Conservation (phyloP, 441 rosid species). For the Lagerstroemia fauriei region DNA sequence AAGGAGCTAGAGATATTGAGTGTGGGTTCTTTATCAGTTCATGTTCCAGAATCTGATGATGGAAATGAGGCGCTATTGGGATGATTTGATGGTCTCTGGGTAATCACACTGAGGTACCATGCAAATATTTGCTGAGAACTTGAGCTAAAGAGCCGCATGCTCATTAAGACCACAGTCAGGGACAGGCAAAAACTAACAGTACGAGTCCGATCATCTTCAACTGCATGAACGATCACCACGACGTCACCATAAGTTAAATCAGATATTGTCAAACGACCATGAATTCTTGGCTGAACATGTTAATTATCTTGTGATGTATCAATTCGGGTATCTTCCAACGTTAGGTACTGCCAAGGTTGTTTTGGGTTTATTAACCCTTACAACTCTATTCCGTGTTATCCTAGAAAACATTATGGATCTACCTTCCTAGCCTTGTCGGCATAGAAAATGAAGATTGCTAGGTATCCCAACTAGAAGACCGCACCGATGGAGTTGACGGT, state of each 20-base stretch:
- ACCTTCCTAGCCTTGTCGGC: not conserved
- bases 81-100: slow-evolving; percentile 24
- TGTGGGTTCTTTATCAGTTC: slow-evolving; percentile 42
- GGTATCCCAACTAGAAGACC: slow-evolving; percentile 8
- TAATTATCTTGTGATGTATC: too few relatives aligned
- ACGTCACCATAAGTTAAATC: not conserved
- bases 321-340: not conserved
- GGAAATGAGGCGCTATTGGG: slow-evolving; percentile 22
- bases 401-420: not conserved
- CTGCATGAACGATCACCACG: not conserved
- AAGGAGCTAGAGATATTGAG: slow-evolving; percentile 59
- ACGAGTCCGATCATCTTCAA: not conserved
- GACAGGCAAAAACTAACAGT: not conserved
- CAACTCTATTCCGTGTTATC: not conserved
- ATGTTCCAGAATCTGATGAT: slow-evolving; percentile 13
- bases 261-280: not conserved
- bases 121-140: not conserved
- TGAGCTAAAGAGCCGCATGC: not conserved
- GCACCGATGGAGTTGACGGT: slow-evolving; percentile 1
- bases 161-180: not conserved
- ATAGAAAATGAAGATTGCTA: not conserved
- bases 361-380: not conserved
- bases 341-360: not conserved
- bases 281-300: not conserved
- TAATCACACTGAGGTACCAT: not conserved